phyloP scores from a whole-genome alignment of 78 protist genomes.

The Creolimax fragrantissima region DNA sequence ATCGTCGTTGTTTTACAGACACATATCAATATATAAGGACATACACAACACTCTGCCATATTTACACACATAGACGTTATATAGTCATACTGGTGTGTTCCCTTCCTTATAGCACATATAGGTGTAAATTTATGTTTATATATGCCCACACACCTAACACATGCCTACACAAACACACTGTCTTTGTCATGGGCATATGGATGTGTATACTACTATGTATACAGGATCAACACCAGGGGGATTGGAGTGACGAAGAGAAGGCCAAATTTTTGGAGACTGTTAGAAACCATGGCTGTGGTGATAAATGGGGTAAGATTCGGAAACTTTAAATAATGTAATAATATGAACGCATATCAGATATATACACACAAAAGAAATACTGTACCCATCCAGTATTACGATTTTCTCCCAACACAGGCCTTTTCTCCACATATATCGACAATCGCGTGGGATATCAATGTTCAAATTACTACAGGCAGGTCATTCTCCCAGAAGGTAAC shows the following conservation, averaged over 20 bases:
- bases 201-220: background rate
- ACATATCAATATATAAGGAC: no score
- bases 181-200: no score
- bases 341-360: background rate
- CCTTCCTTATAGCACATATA: no score
- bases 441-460: constrained; percentile 39
- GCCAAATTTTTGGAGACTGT: background rate
- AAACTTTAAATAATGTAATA: background rate
- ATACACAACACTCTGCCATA: no score
- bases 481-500: background rate
- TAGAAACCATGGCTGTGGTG: constrained; percentile 1
- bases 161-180: no score
- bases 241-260: constrained; percentile 16
- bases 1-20: no score
- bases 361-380: background rate
- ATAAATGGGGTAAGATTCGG: constrained; percentile 18
- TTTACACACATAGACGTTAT: no score
- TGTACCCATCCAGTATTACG: background rate
- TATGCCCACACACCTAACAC: no score
- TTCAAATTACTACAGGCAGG: constrained; percentile 11
- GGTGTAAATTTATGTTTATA: no score
- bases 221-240: constrained; percentile 9
- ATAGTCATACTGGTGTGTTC: no score
- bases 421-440: constrained; percentile 8
- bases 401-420: background rate